Percentiles rank a stretch among this genome's conserved stretches.
Evolutionary conservation across 371 early-diverging fungal species (phyloP).

Genomic region (Syncephalastrum contaminatum): DNA sequence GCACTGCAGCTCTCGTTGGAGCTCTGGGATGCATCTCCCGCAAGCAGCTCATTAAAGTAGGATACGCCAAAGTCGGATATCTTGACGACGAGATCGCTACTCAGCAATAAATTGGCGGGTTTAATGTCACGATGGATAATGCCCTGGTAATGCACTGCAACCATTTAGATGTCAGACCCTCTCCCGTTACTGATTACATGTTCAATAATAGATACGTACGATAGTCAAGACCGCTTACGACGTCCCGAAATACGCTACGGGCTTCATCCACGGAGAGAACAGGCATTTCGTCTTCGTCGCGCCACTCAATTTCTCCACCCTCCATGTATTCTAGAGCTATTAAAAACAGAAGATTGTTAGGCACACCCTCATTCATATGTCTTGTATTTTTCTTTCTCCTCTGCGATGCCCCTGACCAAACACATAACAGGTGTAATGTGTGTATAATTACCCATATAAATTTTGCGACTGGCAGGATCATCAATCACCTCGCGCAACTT

Average conservation of each 20-base stretch:
- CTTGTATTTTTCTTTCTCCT: neutral
- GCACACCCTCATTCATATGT: too few species aligned
- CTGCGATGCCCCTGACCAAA: neutral
- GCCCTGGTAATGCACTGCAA: slow-evolving; percentile 84
- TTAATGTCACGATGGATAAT: slow-evolving; percentile 96
- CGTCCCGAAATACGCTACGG: slow-evolving; percentile 84
- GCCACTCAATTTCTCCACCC: slow-evolving; percentile 91
- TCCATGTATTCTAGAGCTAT: slow-evolving; percentile 81
- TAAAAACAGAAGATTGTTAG: too few species aligned
- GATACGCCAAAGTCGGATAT: slow-evolving; percentile 97
- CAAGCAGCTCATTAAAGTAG: slow-evolving; percentile 54
- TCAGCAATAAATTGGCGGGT: slow-evolving; percentile 87
- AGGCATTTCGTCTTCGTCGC: slow-evolving; percentile 69
- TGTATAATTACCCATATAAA: slow-evolving; percentile 71
- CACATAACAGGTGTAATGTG: too few species aligned
- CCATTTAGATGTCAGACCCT: neutral
- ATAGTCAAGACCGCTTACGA: slow-evolving; percentile 91
- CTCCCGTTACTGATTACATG: neutral
- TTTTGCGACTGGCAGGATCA: slow-evolving; percentile 85
- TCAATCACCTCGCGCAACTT: slow-evolving; percentile 91
- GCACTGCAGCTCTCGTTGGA: slow-evolving; percentile 21
- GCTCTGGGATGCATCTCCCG: slow-evolving; percentile 23
- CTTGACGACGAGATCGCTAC: slow-evolving; percentile 77
- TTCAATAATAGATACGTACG: slow-evolving; percentile 41
- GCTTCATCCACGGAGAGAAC: slow-evolving; percentile 63